Percentiles rank a stretch among this genome's conserved stretches.
These are phyloP conservation scores for Xylaria sp. DNA, from an alignment of 2,329 filamentous ascomycete species.

Conservation along the genomic window DNA sequence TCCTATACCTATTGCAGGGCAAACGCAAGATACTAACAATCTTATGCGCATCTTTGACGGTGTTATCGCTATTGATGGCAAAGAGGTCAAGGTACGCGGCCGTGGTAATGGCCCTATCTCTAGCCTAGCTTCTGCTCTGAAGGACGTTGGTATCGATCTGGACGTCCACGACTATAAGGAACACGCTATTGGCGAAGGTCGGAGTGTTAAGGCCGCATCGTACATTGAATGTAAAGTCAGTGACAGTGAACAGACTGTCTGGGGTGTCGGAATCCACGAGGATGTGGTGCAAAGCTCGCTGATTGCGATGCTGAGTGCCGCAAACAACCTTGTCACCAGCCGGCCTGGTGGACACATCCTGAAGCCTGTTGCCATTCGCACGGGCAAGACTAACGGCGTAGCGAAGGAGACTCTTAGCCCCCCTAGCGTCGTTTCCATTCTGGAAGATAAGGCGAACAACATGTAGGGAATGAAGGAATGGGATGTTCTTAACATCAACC, in stretches of 20 bases:
- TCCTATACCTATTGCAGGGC: constrained; percentile 73
- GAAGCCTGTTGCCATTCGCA: neutral
- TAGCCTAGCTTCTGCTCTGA: constrained; percentile 83
- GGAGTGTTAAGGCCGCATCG: constrained; percentile 88
- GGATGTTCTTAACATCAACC: neutral
- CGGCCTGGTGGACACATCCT: neutral
- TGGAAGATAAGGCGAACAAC: neutral
- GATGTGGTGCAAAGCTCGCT: constrained; percentile 31
- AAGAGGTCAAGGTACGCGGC: constrained; percentile 71
- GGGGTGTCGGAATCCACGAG: constrained; percentile 92
- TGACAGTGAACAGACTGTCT: constrained; percentile 77
- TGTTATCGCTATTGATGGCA: constrained; percentile 41
- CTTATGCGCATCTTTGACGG: constrained; percentile 4
- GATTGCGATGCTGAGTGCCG: constrained; percentile 19
- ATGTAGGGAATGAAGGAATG: neutral
- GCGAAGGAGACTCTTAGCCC: neutral
- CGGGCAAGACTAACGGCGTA: neutral
- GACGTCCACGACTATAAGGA: constrained; percentile 97
- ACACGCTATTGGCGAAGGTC: constrained; percentile 86
- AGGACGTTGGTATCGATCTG: constrained; percentile 83
- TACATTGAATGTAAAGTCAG: constrained; percentile 90
- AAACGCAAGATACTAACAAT: constrained; percentile 73
- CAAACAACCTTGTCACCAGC: constrained; percentile 5
- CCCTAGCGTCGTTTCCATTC: neutral
- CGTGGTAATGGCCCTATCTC: constrained; percentile 92